Evolutionary conservation across 331 rosid genomes (phyloP).

Genomic region (Malus hybrid): DNA sequence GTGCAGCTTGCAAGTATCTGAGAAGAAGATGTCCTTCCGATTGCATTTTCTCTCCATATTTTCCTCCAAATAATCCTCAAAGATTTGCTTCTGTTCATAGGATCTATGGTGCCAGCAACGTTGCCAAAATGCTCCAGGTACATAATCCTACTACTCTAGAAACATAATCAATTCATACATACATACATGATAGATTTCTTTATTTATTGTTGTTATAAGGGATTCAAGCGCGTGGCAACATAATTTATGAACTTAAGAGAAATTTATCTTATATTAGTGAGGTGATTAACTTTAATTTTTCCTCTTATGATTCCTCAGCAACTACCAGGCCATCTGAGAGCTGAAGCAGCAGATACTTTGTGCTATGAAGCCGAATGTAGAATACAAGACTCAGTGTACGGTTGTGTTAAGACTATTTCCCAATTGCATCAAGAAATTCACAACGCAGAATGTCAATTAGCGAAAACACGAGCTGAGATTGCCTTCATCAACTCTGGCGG

Average conservation of each 20-base stretch:
- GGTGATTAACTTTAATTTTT: background rate
- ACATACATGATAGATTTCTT: too few relatives aligned
- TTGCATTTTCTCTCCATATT: constrained; percentile 68
- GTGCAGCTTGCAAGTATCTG: constrained; percentile 81
- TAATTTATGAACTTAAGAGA: background rate
- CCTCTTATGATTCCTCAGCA: constrained; percentile 18
- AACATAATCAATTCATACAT: too few relatives aligned
- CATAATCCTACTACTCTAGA: background rate
- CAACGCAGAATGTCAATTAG: constrained; percentile 25
- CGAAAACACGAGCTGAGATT: constrained; percentile 48
- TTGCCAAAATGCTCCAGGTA: constrained; percentile 71
- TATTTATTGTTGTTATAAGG: too few relatives aligned
- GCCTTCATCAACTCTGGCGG: constrained; percentile 5
- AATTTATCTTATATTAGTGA: too few relatives aligned
- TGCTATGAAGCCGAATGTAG: constrained; percentile 55
- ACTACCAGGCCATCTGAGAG: constrained; percentile 33
- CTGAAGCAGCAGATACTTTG: constrained; percentile 41
- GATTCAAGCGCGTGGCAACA: too few relatives aligned
- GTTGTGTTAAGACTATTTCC: constrained; percentile 56
- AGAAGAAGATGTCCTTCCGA: constrained; percentile 64
- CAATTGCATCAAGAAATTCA: constrained; percentile 36
- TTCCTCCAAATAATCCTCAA: constrained; percentile 65
- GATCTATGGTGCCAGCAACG: constrained; percentile 70
- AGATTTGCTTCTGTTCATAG: constrained; percentile 59
- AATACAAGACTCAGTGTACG: constrained; percentile 58